A percentile compares a stretch with the other conserved stretches of the same genome.
phyloP scores from a whole-genome alignment of 163 green algal species.

The Scenedesmus sp. region DNA sequence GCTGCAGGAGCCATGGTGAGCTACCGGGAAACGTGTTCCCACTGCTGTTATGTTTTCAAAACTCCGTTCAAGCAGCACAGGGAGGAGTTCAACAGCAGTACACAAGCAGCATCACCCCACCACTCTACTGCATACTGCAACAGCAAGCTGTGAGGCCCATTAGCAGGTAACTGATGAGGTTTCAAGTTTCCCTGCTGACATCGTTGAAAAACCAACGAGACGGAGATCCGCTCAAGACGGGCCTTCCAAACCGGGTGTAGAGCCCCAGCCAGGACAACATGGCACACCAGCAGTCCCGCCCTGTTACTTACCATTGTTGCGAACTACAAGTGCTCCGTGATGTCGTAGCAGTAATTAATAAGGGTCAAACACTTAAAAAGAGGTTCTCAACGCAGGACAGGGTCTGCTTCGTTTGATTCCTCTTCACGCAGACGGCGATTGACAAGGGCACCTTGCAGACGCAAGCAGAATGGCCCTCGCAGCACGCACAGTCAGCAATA shows the following conservation, averaged over 20 bases:
- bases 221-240: no score
- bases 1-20: not conserved
- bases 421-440: not conserved
- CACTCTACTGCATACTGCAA: not conserved
- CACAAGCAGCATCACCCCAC: not conserved
- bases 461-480: not conserved
- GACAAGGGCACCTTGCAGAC: not conserved
- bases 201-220: not conserved
- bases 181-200: not conserved
- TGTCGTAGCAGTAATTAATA: not conserved
- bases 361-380: not conserved
- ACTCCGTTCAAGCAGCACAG: not conserved
- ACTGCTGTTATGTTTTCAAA: not conserved
- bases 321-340: not conserved
- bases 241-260: no score
- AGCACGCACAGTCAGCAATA: not conserved
- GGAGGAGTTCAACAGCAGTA: not conserved
- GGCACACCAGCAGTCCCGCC: conserved; percentile 9
- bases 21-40: not conserved
- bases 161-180: not conserved
- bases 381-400: not conserved
- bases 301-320: conserved; percentile 2
- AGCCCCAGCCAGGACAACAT: not conserved
- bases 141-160: not conserved
- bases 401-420: not conserved